These are phyloP conservation scores for Cadophora gregata DNA, from an alignment of 2,329 filamentous ascomycete genomes.

Conservation along the genomic window DNA sequence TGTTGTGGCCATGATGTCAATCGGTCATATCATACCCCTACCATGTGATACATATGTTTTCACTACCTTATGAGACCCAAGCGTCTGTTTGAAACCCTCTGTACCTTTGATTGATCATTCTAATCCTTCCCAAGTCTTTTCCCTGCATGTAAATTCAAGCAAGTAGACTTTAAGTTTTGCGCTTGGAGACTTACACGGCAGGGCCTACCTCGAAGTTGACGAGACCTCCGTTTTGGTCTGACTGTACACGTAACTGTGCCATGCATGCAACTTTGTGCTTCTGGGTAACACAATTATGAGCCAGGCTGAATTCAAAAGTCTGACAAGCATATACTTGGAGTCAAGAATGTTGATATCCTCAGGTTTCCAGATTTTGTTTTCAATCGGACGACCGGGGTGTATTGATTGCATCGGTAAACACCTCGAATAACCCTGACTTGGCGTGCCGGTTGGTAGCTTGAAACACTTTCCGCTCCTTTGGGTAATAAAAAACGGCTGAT, in stretches of 20 bases:
- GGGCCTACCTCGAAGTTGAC: neutral
- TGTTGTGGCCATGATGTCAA: neutral
- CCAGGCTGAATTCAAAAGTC: neutral
- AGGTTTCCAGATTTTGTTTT: neutral
- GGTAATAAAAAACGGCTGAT: neutral
- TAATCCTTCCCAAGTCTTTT: too few species aligned
- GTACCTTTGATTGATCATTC: neutral
- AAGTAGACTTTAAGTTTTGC: neutral
- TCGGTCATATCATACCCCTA: neutral
- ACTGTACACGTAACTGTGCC: neutral
- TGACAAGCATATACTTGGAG: neutral
- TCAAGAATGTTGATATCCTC: neutral
- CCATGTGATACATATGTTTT: neutral
- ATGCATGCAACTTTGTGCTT: neutral
- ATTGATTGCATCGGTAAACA: conserved; percentile 6
- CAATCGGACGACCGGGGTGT: neutral
- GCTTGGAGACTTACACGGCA: neutral
- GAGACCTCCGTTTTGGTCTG: neutral
- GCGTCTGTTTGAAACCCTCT: neutral
- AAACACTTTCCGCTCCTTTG: neutral
- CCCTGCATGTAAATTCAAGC: too few species aligned
- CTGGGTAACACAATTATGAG: neutral
- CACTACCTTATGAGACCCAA: too few species aligned
- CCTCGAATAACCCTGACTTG: neutral
- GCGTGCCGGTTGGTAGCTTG: neutral